Evolutionary conservation across 1,284 basidiomycete genomes (phyloP).

Genomic region (Agroathelia rolfsii): DNA sequence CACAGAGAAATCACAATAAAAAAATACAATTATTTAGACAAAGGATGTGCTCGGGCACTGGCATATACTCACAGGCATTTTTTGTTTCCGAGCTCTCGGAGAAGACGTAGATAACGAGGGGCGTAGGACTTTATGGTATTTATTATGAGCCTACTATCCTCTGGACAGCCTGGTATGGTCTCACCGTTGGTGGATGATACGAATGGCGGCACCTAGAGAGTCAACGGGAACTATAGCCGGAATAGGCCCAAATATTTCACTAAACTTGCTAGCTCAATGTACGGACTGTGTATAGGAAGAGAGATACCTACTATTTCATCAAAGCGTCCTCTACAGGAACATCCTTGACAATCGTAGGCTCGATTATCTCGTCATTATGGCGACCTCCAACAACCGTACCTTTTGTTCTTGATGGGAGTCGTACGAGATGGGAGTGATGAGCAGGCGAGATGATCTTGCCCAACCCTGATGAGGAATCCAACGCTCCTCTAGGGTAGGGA

Average conservation of each 20-base stretch:
- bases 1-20: background rate
- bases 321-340: constrained; percentile 40
- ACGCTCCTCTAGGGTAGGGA: constrained; percentile 24
- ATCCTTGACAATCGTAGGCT: constrained; percentile 38
- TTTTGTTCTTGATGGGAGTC: constrained; percentile 39
- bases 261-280: constrained; percentile 12
- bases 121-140: constrained; percentile 25
- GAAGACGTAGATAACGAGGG: constrained; percentile 43
- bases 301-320: constrained; percentile 35
- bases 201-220: constrained; percentile 40
- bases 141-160: constrained; percentile 3
- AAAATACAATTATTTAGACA: constrained; percentile 14
- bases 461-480: constrained; percentile 26
- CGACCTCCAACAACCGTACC: constrained; percentile 50
- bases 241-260: constrained; percentile 63
- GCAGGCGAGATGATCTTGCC: constrained; percentile 35
- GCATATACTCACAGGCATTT: constrained; percentile 25
- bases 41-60: constrained; percentile 14
- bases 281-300: background rate
- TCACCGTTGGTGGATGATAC: constrained; percentile 36
- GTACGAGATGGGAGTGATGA: constrained; percentile 43
- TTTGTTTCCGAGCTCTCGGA: constrained; percentile 29
- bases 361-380: constrained; percentile 30
- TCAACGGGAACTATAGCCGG: constrained; percentile 55
- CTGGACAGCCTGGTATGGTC: constrained; percentile 10